Percentiles rank a stretch among this genome's conserved stretches.
Evolutionary conservation across 192 early-diverging fungal species (phyloP).

Genomic region (Mortierella alpina): DNA sequence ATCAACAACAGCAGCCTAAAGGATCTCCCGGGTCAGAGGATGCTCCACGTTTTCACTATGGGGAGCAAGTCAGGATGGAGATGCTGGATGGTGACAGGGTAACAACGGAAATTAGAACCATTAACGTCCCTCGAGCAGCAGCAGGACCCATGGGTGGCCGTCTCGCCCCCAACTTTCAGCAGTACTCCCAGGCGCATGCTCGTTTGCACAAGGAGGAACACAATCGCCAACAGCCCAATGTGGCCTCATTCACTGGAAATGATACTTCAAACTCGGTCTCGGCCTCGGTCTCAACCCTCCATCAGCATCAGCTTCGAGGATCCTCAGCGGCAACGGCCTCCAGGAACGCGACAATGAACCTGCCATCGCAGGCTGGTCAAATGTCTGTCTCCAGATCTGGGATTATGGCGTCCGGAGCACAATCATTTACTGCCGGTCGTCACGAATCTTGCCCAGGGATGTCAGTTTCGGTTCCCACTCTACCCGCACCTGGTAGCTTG

Average conservation of each 20-base stretch:
- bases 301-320: too few species aligned
- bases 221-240: neutral
- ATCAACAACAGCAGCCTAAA: neutral
- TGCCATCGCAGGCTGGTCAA: too few species aligned
- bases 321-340: too few species aligned
- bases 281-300: too few species aligned
- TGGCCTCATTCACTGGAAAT: constrained; percentile 4
- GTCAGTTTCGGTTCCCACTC: neutral
- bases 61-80: constrained; percentile 43
- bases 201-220: constrained; percentile 11
- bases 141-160: neutral
- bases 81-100: constrained; percentile 36
- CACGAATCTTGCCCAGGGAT: constrained; percentile 2
- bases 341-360: too few species aligned
- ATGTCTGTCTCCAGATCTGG: too few species aligned
- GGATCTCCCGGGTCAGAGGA: neutral
- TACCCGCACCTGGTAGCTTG: neutral
- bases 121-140: constrained; percentile 7
- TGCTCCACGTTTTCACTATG: constrained; percentile 12
- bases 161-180: constrained; percentile 1
- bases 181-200: constrained; percentile 8
- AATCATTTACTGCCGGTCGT: neutral
- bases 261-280: neutral
- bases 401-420: too few species aligned
- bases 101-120: constrained; percentile 19